Percentiles rank a stretch among this genome's conserved stretches.
Conservation (phyloP, 805 yeast species). For the Candida pseudoglaebosa region DNA sequence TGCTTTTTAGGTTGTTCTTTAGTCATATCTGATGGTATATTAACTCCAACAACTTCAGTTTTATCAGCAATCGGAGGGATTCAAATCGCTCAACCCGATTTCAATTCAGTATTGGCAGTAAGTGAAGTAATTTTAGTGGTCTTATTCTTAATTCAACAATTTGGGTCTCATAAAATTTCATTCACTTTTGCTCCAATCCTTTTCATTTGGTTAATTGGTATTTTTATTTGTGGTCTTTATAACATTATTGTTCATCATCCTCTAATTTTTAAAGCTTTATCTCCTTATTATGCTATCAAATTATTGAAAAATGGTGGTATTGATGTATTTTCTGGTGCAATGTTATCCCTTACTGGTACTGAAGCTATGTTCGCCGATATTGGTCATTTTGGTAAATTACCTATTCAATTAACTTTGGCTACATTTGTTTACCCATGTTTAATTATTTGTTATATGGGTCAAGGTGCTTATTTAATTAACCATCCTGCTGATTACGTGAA, state of each 20-base stretch:
- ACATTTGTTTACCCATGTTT: slow-evolving; percentile 49
- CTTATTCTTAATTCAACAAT: slow-evolving; percentile 44
- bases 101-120: slow-evolving; percentile 43
- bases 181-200: slow-evolving; percentile 52
- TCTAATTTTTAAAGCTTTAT: slow-evolving; percentile 42
- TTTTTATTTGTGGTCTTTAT: slow-evolving; percentile 44
- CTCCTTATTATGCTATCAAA: slow-evolving; percentile 50
- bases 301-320: slow-evolving; percentile 37
- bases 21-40: slow-evolving; percentile 55
- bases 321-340: slow-evolving; percentile 46
- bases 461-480: slow-evolving; percentile 45
- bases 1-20: slow-evolving; percentile 55
- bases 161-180: slow-evolving; percentile 49
- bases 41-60: slow-evolving; percentile 63
- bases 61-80: slow-evolving; percentile 56
- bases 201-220: slow-evolving; percentile 45
- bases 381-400: slow-evolving; percentile 50
- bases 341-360: slow-evolving; percentile 55
- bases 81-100: slow-evolving; percentile 46
- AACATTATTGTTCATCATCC: slow-evolving; percentile 42
- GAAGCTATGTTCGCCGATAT: slow-evolving; percentile 66
- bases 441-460: slow-evolving; percentile 54
- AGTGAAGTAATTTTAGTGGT: slow-evolving; percentile 45
- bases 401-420: slow-evolving; percentile 46
- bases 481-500: slow-evolving; percentile 38